Percentiles rank a stretch among this genome's conserved stretches.
Conservation (phyloP, 2,329 filamentous ascomycete species). For the Atkinsonella hypoxylon region DNA sequence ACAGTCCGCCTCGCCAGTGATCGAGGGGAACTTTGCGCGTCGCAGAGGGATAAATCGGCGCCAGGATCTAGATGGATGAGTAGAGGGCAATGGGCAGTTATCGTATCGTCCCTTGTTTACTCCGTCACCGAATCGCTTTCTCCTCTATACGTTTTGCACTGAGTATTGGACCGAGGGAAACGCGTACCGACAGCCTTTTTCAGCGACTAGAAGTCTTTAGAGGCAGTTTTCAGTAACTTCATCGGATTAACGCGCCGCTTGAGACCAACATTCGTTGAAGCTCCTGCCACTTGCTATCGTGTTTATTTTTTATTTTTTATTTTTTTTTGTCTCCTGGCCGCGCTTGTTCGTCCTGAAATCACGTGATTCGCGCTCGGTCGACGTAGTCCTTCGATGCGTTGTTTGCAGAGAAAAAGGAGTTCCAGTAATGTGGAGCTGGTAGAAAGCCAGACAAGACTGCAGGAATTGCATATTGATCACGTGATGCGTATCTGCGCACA, state of each 20-base stretch:
- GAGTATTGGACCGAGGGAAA: slow-evolving; percentile 9
- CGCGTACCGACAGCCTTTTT: slow-evolving; percentile 21
- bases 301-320: too few relatives aligned
- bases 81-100: neutral
- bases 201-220: slow-evolving; percentile 16
- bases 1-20: slow-evolving; percentile 40
- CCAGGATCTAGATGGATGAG: slow-evolving; percentile 29
- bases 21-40: slow-evolving; percentile 43
- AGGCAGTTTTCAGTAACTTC: slow-evolving; percentile 15
- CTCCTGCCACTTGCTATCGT: slow-evolving; percentile 10
- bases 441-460: neutral
- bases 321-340: slow-evolving; percentile 14
- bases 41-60: slow-evolving; percentile 41
- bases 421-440: neutral
- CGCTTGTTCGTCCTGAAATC: slow-evolving; percentile 17
- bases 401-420: slow-evolving; percentile 1
- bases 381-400: neutral
- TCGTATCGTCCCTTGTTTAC: neutral
- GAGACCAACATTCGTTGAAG: slow-evolving; percentile 13
- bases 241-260: slow-evolving; percentile 16
- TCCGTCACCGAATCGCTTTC: neutral
- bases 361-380: slow-evolving; percentile 16
- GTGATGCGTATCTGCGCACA: neutral
- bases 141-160: slow-evolving; percentile 15
- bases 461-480: neutral